Base-by-base conservation (phyloP, 331 rosid genomes). In the Acacia pycnantha region DNA sequence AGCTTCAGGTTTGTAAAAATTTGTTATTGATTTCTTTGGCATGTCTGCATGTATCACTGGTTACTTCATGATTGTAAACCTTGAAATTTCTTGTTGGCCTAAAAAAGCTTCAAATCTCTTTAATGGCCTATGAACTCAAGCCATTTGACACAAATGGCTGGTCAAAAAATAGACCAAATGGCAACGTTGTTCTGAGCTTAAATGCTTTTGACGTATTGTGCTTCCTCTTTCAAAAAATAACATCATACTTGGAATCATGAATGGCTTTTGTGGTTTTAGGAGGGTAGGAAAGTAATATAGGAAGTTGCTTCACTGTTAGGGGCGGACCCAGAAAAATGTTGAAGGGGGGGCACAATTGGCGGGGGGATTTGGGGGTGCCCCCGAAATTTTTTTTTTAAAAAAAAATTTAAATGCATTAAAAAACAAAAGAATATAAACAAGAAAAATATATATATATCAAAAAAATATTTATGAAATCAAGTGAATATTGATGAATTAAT, bases 1-100 rank as follows among this genome's bases (percentile, higher is more conserved):
- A 73, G 88, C 62, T 65, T 86, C 97, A 88, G 99, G 99, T 93
- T 77, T 59, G 86, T 78, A 50, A 48, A 62, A 54, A 69, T 26
- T 61, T 59, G 37, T 70, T 80, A 54, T 47, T 37, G 12, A 37
- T 37, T 37, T 37, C 15, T n/a, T 27, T 29, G 70, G 21, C n/a
- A 5, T 22, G 19, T 19, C 68, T 54, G 66, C 59, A 15, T 64
- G 40, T 75, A 27, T 66, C 72, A 59, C 11, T 62, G 40, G 44
- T 47, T 13, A 62, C 24, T 48, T 76, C 41, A 62, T 26, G 44
- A 69, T 61, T 73, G 29, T 62, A 69, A 81, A 64, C 70, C 64
- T 26, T 62, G 33, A 68, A 24, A 50, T 74, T 59, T 78, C 71
- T 71, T 41, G 29, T 59, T 24, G 18, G 7, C 66, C 33, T 10